Evolutionary conservation across 108 stramenopile genomes (phyloP).

Genomic region (Nitzschia inconspicua): DNA sequence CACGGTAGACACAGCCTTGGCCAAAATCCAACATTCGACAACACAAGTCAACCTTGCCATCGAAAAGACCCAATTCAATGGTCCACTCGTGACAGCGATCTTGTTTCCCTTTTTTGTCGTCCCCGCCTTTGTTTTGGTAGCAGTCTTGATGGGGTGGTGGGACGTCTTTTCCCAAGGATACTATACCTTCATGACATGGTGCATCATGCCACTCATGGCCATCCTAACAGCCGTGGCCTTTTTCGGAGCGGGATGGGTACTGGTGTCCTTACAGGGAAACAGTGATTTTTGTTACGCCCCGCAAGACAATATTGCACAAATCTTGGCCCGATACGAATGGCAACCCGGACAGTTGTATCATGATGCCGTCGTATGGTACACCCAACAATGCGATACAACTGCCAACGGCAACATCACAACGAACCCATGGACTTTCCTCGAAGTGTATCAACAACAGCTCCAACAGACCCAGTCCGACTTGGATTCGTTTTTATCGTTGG

Average conservation of each 20-base stretch:
- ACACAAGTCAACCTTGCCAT: neutral
- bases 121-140: constrained; percentile 26
- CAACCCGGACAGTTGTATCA: constrained; percentile 4
- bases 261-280: constrained; percentile 14
- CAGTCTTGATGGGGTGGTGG: constrained; percentile 29
- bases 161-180: constrained; percentile 9
- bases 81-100: constrained; percentile 8
- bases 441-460: constrained; percentile 16
- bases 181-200: constrained; percentile 22
- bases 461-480: neutral
- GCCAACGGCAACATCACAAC: too few relatives aligned
- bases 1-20: constrained; percentile 5
- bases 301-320: constrained; percentile 17
- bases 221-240: constrained; percentile 16
- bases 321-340: constrained; percentile 14
- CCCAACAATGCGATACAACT: constrained; percentile 12
- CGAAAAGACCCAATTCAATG: constrained; percentile 7
- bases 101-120: constrained; percentile 28
- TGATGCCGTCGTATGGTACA: constrained; percentile 23
- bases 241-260: neutral
- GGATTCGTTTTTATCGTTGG: neutral
- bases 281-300: constrained; percentile 34
- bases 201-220: constrained; percentile 27
- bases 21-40: constrained; percentile 2
- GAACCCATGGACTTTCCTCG: constrained; percentile 34